Evolutionary conservation across 2,329 filamentous ascomycete genomes (phyloP), one percentile per base, ranked within the genome.

Genomic region (Cladosporium austrohemisphaericum): DNA sequence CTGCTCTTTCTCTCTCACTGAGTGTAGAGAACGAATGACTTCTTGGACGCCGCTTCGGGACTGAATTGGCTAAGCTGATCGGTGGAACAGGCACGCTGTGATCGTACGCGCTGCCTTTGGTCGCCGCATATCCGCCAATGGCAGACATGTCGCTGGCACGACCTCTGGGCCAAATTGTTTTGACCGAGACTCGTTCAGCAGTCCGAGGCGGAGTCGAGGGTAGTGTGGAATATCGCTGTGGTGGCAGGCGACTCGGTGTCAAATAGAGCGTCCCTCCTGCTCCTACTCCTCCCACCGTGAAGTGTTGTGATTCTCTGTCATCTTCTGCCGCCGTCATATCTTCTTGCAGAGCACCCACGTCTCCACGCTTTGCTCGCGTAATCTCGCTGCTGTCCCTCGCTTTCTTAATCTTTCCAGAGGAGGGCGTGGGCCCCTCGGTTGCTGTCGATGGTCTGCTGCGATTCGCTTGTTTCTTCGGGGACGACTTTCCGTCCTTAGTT

Each of bases 21-120:
- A 87, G 70, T 3, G 85, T 89, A 23, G 86, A 88, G 59, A 88
- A 85, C 0, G 88, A 93, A 58, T 85, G 73, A 10, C 85, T 81
- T 51, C 85, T 79, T 49, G 78, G 76, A 33, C 54, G 44, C 32
- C 59, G 52, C 28, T 54, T 57, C 49, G 38, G 23, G 6, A 52
- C 53, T 16, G 48, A 37, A 43, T 58, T 61, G 10, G 54, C 41
- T 47, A 64, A 41, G 40, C 57, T 61, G 33, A 59, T 46, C 4
- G 58, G 55, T 18, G 54, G 58, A 19, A 53, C 50, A 14, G 55
- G 53, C 38, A 57, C 31, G 26, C 45, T 46, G 50, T 50, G 38
- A 26, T 57, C 46, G 37, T 49, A 43, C 11, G 46, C 28, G 28
- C 37, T 49, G 22, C 46, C 37, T 44, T 28, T 32, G 16, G 19